Base-by-base conservation (phyloP, 2,329 filamentous ascomycete genomes). In the Trichoderma atroviride region DNA sequence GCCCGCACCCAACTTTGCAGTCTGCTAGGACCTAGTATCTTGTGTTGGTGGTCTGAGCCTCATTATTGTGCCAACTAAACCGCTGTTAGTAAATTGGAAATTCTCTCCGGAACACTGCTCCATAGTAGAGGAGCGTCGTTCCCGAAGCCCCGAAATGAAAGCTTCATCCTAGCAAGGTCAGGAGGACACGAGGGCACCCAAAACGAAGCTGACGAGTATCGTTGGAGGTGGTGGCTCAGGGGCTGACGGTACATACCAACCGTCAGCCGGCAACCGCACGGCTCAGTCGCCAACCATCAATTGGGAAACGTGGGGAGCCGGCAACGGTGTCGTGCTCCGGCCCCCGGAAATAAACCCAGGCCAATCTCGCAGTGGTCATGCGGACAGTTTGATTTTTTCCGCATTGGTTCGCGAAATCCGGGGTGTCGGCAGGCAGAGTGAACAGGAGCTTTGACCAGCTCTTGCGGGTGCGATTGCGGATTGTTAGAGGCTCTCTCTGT, bases 281-380 rank as follows among this genome's bases (percentile, higher is more conserved):
- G 40, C 19, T 37, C 37, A 53, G 53, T 52, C 31, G 52, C 50
- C 68, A 64, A 64, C 64, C 63, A 62, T 37, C 53, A 43, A 50
- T 29, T 63, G 24, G 52, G 50, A 70, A 70, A 70, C 69, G 69
- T 70, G 69, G 69, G 69, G 69, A 70, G 62, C 62, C 60, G 60
- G 60, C 59, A 27, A 52, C 59, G 57, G 55, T 60, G 68, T 57
- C 50, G 24, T 65, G 56, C 47, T 56, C 56, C 47, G 27, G 24
- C 35, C 64, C 57, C 66, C 66, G 66, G 66, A 35, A 60, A 43
- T 29, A 24, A 16, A 55, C 37, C 57, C 58, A 68, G 22, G 27
- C 27, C 58, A 68, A 68, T 68, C 66, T 68, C 50, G 58, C 66
- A 63, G 61, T 58, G 60, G 67, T 69, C 67, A 66, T 69, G 67